Base-by-base conservation (phyloP, 2,329 filamentous ascomycete species). In the Penicillium sp. region DNA sequence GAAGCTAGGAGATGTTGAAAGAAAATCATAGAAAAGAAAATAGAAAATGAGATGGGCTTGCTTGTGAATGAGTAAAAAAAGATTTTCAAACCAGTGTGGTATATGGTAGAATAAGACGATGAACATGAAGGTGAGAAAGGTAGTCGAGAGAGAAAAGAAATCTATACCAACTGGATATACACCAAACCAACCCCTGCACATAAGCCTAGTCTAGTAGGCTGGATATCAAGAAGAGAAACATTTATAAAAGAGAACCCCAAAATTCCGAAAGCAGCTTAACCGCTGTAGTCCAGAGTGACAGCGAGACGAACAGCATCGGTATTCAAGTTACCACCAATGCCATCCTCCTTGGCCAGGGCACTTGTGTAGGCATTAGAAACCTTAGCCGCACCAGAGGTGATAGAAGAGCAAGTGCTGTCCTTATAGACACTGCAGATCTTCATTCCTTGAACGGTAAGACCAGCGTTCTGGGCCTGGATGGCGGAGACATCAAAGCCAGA, bases 401-500 rank as follows among this genome's bases (percentile, higher is more conserved):
- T 67, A 8, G 59, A 58, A 3, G 72, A 74, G 65, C 72, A 75
- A 46, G 56, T 62, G 0, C 57, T 54, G 6, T 62, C 54, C 1
- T 21, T 11, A 14, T 55, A 39, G 2, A 39, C 57, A 48, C 69
- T 61, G 51, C 71, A 74, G 37, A 75, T 73, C 52, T 65, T 58
- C 72, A 75, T 74, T 10, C 72, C 72, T 60, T 73, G 68, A 28
- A 74, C 64, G 2, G 54, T 42, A 33, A 65, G 14, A 8, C 56
- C 63, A 8, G 70, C 66, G 10, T 69, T 60, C 64, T 73, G 67
- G 2, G 72, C 67, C 34, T 64, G 52, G 37, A 75, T 74, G 18
- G 66, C 69, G 2, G 69, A 71, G 19, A 71, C 70, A 50, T 73
- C 70, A 37, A 68, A 72, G 9, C 70, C 69, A 50, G 68, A 70